These are phyloP conservation scores for Pseudomicrostroma phylloplanum DNA, from an alignment of 1,284 basidiomycete species.

Conservation along the genomic window DNA sequence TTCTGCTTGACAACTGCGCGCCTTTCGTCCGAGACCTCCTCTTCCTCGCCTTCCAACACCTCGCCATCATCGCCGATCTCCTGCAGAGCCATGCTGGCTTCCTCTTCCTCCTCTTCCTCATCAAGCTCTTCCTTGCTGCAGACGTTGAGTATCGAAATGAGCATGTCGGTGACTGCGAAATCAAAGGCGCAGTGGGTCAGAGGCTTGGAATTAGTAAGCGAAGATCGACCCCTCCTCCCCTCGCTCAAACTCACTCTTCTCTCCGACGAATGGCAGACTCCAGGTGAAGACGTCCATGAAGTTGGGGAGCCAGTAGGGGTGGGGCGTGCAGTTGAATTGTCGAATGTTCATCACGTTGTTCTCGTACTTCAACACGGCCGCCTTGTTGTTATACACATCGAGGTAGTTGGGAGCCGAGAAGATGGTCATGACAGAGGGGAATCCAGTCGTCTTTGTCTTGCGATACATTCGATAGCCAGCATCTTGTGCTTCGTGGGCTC, in stretches of 20 bases:
- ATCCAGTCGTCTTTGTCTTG: slow-evolving; percentile 84
- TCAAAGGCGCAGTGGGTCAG: neutral
- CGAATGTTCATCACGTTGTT: slow-evolving; percentile 91
- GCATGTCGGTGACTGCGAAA: slow-evolving; percentile 78
- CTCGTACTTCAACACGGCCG: slow-evolving; percentile 91
- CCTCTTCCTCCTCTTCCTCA: slow-evolving; percentile 67
- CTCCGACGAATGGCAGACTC: slow-evolving; percentile 96
- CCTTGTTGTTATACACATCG: slow-evolving; percentile 94
- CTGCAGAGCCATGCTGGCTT: slow-evolving; percentile 11
- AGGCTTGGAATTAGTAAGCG: slow-evolving; percentile 12
- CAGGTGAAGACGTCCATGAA: slow-evolving; percentile 99
- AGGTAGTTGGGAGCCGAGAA: slow-evolving; percentile 87
- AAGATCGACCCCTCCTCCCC: neutral
- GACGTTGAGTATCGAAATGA: slow-evolving; percentile 85
- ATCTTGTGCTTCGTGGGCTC: slow-evolving; percentile 91
- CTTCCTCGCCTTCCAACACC: slow-evolving; percentile 52
- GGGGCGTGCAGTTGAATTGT: slow-evolving; percentile 90
- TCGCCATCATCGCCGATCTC: slow-evolving; percentile 8
- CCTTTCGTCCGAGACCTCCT: slow-evolving; percentile 60
- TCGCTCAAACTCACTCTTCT: slow-evolving; percentile 67
- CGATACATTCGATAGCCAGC: slow-evolving; percentile 96
- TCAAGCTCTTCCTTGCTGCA: slow-evolving; percentile 91
- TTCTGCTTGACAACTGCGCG: slow-evolving; percentile 90
- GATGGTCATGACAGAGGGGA: slow-evolving; percentile 91
- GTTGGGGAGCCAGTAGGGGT: slow-evolving; percentile 94